Percentiles rank a stretch among this genome's conserved stretches.
phyloP scores from a whole-genome alignment of 495 filamentous ascomycete species.

The Trichoderma reesei region DNA sequence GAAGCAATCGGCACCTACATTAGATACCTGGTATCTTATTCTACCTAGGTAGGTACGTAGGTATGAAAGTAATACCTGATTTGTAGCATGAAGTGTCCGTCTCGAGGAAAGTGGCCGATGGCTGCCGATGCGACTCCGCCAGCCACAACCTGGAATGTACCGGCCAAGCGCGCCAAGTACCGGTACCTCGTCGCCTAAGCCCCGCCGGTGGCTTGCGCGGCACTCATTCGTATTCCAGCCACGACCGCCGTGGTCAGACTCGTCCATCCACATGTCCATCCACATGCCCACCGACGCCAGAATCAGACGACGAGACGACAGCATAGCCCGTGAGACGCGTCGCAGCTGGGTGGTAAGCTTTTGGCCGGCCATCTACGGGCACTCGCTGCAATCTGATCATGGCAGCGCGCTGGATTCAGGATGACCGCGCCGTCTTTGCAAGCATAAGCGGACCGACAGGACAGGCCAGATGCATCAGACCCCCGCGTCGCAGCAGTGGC shows the following conservation, averaged over 20 bases:
- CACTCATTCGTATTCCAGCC: constrained; percentile 2
- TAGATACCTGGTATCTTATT: no score
- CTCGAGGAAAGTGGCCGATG: background rate
- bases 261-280: background rate
- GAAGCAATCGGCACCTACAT: background rate
- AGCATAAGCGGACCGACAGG: background rate
- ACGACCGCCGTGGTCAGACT: background rate
- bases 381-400: background rate
- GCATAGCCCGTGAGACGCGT: constrained; percentile 5
- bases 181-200: background rate
- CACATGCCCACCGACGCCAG: background rate
- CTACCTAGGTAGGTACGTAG: no score
- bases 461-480: background rate
- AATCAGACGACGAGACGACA: background rate
- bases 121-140: background rate
- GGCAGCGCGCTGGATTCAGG: no score
- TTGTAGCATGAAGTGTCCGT: no score
- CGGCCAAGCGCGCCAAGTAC: background rate
- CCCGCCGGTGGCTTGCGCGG: background rate
- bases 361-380: background rate
- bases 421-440: background rate
- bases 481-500: background rate
- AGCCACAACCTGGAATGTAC: background rate
- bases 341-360: background rate
- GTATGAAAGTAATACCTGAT: no score